These are phyloP conservation scores for Colletotrichum limetticola DNA, from an alignment of 2,329 filamentous ascomycete species.

Conservation along the genomic window DNA sequence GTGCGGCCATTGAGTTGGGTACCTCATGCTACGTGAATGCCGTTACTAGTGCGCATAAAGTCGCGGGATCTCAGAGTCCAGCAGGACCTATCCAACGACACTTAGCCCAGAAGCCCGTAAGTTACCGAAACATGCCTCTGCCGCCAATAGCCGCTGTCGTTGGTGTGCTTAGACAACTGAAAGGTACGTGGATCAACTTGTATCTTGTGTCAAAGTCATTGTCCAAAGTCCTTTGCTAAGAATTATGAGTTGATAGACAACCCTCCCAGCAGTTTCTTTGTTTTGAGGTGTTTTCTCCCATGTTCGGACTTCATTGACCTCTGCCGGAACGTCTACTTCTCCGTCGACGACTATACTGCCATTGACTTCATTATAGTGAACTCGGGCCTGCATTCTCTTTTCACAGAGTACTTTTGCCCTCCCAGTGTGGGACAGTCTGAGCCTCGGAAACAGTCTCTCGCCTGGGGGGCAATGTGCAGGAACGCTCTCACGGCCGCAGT, in stretches of 20 bases:
- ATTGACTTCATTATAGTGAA: constrained; percentile 61
- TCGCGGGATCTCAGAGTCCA: neutral
- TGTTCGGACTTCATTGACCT: constrained; percentile 59
- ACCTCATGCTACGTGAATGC: neutral
- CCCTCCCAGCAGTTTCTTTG: neutral
- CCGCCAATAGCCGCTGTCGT: constrained; percentile 6
- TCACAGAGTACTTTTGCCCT: constrained; percentile 48
- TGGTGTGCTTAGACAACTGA: neutral
- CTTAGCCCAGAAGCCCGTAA: neutral
- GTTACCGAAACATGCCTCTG: neutral
- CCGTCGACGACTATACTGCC: constrained; percentile 60
- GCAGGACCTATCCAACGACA: neutral
- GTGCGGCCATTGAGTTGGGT: neutral
- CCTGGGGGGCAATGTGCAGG: neutral
- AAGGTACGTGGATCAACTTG: neutral
- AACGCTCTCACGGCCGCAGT: constrained; percentile 5
- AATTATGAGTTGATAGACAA: neutral
- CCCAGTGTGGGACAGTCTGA: neutral
- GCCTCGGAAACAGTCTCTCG: neutral
- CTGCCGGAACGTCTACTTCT: constrained; percentile 61
- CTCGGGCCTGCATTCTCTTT: constrained; percentile 59
- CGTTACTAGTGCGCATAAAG: neutral
- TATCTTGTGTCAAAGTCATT: neutral
- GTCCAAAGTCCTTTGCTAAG: neutral
- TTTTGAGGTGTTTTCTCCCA: constrained; percentile 3